Base-by-base conservation (phyloP, 495 filamentous ascomycete species). In the Daldinia caldariorum region DNA sequence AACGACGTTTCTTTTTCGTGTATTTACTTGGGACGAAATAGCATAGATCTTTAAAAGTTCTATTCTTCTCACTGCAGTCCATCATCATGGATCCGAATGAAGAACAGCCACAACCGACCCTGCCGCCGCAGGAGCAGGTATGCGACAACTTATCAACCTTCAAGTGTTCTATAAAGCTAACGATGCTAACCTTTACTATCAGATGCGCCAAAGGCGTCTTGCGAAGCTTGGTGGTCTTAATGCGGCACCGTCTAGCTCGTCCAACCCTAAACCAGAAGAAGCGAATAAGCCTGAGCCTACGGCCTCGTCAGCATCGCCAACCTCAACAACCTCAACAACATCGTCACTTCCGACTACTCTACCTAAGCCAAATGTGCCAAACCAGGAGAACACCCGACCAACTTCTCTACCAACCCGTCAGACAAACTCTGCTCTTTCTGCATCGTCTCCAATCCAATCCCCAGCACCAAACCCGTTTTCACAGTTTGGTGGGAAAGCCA, bases 151-250 rank as follows among this genome's bases (percentile, higher is more conserved):
- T 2, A 63, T 53, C 35, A 29, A 6, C 5, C 9, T 7, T 35
- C 6, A 7, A 26, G 26, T 8, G 18, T 35, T 35, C 7, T 9
- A 45, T 47, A 32, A 32, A 3, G 32, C 16, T 13, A 6, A 16
- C 22, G 51, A 22, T 60, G 20, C 1, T 55, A 12, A 8, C 61
- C 50, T 29, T 29, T 56, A 1, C 38, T 26, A 61, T 53, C 66
- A 91, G 88, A 91, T 91, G 80, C 89, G 89, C 73, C 87, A 85
- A 70, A 90, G 89, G 81, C 88, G 89, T 41, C 80, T 91, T 18
- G 89, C 89, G 41, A 91, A 90, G 76, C 79, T 91, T 20, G 84
- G 81, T 26, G 72, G 55, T 10, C n/a, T 65, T 12, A 61, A 51
- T 31, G 39, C 59, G 12, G 22, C 69, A 6, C 37, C 74, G 6